Conservation (phyloP, 352 stramenopile species). For the Pythium aquatile region DNA sequence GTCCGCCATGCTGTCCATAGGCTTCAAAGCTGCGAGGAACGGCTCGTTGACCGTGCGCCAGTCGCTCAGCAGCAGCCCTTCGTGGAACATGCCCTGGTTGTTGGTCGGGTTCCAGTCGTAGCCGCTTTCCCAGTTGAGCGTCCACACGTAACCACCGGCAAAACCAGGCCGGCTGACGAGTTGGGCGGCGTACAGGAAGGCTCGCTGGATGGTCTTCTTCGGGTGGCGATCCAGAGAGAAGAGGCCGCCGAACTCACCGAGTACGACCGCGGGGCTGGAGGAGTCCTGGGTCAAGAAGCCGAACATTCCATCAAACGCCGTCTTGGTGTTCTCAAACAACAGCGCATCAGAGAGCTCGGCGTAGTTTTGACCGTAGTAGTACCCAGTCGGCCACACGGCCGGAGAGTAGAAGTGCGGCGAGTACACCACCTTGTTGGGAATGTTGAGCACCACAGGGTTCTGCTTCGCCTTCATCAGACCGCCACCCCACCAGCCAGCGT, state of each 20-base stretch:
- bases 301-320: conserved; percentile 29
- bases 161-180: conserved; percentile 43
- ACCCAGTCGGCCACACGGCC: conserved; percentile 48
- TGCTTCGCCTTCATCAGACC: conserved; percentile 41
- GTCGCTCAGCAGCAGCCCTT: conserved; percentile 48
- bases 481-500: conserved; percentile 65
- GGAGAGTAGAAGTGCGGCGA: conserved; percentile 73
- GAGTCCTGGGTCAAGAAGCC: conserved; percentile 25
- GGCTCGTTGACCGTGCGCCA: conserved; percentile 53
- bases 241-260: conserved; percentile 67
- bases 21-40: conserved; percentile 39
- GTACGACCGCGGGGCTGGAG: conserved; percentile 40
- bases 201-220: conserved; percentile 52
- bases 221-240: conserved; percentile 51
- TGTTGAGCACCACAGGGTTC: conserved; percentile 41
- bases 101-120: conserved; percentile 56
- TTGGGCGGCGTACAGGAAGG: conserved; percentile 46
- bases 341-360: conserved; percentile 37
- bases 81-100: conserved; percentile 33
- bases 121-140: conserved; percentile 60
- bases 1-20: conserved; percentile 45
- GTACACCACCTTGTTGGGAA: conserved; percentile 69
- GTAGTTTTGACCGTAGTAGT: conserved; percentile 52
- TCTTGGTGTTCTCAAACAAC: conserved; percentile 16
- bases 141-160: conserved; percentile 63